These are phyloP conservation scores for Fusarium ramigenum DNA, from an alignment of 2,329 filamentous ascomycete genomes.

Conservation along the genomic window DNA sequence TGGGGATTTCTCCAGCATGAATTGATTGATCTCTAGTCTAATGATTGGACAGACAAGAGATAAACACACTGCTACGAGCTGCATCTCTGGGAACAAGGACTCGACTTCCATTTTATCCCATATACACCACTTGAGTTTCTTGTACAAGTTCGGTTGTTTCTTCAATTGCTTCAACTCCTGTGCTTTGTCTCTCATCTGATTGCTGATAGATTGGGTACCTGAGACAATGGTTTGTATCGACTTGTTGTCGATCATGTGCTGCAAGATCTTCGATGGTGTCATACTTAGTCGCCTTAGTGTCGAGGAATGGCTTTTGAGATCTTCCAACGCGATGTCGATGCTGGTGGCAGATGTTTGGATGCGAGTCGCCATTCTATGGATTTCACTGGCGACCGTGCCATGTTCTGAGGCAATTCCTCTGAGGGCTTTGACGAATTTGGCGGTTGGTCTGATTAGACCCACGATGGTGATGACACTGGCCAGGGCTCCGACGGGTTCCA, in stretches of 20 bases:
- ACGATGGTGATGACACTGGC: not conserved
- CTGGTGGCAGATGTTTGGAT: not conserved
- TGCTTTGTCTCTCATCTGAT: not conserved
- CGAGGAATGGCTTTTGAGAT: not conserved
- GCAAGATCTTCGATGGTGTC: not conserved
- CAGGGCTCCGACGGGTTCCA: not conserved
- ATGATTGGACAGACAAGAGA: not conserved
- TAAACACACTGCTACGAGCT: not conserved
- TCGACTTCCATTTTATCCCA: not conserved
- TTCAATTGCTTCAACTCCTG: not conserved
- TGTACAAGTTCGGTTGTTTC: not conserved
- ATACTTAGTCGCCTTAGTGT: not conserved
- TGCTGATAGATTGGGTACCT: not conserved
- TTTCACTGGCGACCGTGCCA: not conserved
- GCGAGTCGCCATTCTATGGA: not conserved
- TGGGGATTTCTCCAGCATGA: not conserved
- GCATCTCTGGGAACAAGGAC: not conserved
- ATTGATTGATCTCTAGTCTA: not conserved
- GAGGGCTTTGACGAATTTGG: not conserved
- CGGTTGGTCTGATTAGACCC: not conserved
- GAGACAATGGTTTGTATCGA: not conserved
- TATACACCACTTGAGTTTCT: not conserved
- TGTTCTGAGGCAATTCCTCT: not conserved
- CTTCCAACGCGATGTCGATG: not conserved
- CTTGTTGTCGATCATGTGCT: not conserved